Conservation (phyloP, 768 basidiomycete genomes). For the Kwoniella mangroviensis region DNA sequence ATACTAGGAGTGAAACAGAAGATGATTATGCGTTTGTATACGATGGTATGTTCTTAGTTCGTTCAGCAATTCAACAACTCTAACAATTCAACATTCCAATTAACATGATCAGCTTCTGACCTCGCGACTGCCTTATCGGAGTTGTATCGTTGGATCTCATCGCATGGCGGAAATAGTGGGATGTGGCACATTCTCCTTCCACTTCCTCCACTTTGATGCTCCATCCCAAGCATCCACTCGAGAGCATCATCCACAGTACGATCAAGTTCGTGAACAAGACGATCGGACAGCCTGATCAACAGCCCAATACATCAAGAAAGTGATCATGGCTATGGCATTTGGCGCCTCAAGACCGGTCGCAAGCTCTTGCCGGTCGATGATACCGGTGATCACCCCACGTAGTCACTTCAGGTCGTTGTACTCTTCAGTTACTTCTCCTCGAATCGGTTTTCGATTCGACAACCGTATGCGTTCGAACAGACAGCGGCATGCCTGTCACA, state of each 20-base stretch:
- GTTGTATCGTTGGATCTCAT: not conserved
- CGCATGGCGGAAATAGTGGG: not conserved
- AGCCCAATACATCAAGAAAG: too few relatives aligned
- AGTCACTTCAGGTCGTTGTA: not conserved
- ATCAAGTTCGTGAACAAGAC: too few relatives aligned
- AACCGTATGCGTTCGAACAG: not conserved
- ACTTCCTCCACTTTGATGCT: constrained; percentile 13
- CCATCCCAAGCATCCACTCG: not conserved
- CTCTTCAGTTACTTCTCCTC: not conserved
- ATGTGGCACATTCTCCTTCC: not conserved
- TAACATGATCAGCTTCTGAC: not conserved
- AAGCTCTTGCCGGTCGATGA: too few relatives aligned
- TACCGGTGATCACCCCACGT: not conserved
- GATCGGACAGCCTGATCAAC: too few relatives aligned
- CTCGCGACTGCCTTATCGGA: constrained; percentile 23
- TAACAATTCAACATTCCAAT: not conserved
- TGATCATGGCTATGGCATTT: too few relatives aligned
- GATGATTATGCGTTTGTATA: not conserved
- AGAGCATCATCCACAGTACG: too few relatives aligned
- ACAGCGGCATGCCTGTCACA: not conserved
- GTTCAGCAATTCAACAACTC: not conserved
- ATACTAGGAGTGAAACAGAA: too few relatives aligned
- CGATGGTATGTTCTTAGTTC: not conserved
- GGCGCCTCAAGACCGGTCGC: too few relatives aligned
- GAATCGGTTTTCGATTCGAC: too few relatives aligned